Percentiles rank a stretch among this genome's conserved stretches.
Evolutionary conservation across 441 rosid genomes (phyloP).

Genomic region (Eruca vesicaria): DNA sequence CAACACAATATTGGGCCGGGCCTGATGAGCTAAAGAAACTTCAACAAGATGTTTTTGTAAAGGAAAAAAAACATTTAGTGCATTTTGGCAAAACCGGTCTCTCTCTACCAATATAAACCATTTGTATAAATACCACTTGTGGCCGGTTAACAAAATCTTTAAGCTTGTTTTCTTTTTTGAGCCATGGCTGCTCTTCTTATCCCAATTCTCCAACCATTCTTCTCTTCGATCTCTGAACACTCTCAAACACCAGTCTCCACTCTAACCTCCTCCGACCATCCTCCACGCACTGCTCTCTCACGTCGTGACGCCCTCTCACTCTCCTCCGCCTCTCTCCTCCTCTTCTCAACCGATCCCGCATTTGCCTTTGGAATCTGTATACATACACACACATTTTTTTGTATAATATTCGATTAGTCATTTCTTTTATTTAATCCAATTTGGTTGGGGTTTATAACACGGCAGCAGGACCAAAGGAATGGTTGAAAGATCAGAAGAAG

Average conservation of each 20-base stretch:
- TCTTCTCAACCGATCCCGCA: constrained; percentile 46
- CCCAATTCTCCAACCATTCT: constrained; percentile 30
- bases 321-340: constrained; percentile 49
- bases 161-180: neutral
- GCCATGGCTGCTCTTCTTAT: constrained; percentile 45
- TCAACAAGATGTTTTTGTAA: too few relatives aligned
- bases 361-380: constrained; percentile 76
- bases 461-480: constrained; percentile 99
- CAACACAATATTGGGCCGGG: too few relatives aligned
- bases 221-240: constrained; percentile 42
- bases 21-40: too few relatives aligned
- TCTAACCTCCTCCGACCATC: constrained; percentile 12
- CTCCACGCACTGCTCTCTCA: constrained; percentile 32
- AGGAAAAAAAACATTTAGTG: neutral
- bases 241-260: constrained; percentile 14
- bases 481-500: constrained; percentile 95
- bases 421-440: neutral
- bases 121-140: neutral
- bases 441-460: constrained; percentile 6
- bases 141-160: neutral
- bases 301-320: constrained; percentile 56
- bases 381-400: too few relatives aligned
- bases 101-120: neutral
- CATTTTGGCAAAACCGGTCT: neutral
- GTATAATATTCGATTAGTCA: too few relatives aligned